Conservation (phyloP, 2,329 filamentous ascomycete genomes). For the Penicillium paneum region DNA sequence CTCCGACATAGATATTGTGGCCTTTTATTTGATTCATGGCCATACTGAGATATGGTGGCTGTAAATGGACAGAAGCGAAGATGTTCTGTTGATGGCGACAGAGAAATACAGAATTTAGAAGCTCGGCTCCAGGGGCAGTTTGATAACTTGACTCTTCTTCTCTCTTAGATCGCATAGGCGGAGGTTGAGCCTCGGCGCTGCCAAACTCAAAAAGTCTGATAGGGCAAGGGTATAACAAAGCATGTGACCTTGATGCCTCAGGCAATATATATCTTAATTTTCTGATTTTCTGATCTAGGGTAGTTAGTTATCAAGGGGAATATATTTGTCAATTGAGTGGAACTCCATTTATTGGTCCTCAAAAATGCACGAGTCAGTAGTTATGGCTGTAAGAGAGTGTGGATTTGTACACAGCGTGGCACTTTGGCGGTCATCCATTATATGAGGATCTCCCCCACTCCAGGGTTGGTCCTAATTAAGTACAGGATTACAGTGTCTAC, state of each 20-base stretch:
- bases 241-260: conserved; percentile 8
- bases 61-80: neutral
- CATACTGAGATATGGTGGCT: conserved; percentile 22
- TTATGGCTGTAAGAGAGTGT: neutral
- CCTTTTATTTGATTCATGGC: conserved; percentile 65
- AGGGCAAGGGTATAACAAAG: conserved; percentile 15
- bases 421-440: conserved; percentile 1
- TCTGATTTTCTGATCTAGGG: neutral
- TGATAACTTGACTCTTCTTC: conserved; percentile 5
- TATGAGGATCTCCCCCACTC: conserved; percentile 18
- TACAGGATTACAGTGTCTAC: neutral
- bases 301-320: neutral
- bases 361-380: neutral
- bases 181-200: conserved; percentile 20
- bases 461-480: conserved; percentile 2
- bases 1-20: conserved; percentile 72
- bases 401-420: neutral
- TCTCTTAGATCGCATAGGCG: conserved; percentile 10
- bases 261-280: neutral
- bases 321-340: neutral
- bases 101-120: neutral
- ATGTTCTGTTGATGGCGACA: neutral
- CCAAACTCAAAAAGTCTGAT: conserved; percentile 10
- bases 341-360: neutral
- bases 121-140: neutral